Evolutionary conservation across 1,139 yeast genomes (phyloP), one percentile per base, ranked within the genome.

Genomic region (Diutina ranongensis): DNA sequence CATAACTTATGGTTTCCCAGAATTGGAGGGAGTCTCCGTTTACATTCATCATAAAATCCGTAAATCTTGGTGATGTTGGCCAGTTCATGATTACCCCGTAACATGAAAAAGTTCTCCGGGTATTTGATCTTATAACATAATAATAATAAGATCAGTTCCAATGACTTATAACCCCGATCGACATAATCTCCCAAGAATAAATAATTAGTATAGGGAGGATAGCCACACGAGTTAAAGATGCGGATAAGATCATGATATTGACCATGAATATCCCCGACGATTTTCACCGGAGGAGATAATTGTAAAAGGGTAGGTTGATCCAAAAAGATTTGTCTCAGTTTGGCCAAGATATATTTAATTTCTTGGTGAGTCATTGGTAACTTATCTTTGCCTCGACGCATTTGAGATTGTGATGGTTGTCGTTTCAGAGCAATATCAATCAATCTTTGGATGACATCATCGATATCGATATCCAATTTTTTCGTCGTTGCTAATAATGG

Each of bases 251-350:
- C 45, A 19, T 33, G 31, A 16, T 20, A 44, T 33, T 44, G 45
- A 12, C 45, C 45, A 19, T 44, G 45, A 20, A 44, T 44, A 33
- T 44, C 45, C 7, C 45, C 45, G 19, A 85, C 94, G 46, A 86
- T 78, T 61, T 85, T 85, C 28, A 85, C 92, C 0, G 95, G 94
- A 0, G 94, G 87, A 31, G 87, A 80, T 49, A 86, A 65, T 57
- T 81, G 80, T 52, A 87, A 67, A 47, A 87, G 64, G 36, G 84
- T 76, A 13, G 96, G 95, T 59, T 87, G 95, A 27, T 72, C 73
- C 61, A 85, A 60, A 51, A 87, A 83, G 19, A 84, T 72, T 49
- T 79, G 78, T 47, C 94, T 67, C 2, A 87, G 80, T 51, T 75
- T 78, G 28, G 76, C 69, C 58, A 92, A 79, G 47, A 87, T 75